These are phyloP conservation scores for Jamesozyma spencerorum DNA, from an alignment of 805 yeast genomes.

Conservation along the genomic window DNA sequence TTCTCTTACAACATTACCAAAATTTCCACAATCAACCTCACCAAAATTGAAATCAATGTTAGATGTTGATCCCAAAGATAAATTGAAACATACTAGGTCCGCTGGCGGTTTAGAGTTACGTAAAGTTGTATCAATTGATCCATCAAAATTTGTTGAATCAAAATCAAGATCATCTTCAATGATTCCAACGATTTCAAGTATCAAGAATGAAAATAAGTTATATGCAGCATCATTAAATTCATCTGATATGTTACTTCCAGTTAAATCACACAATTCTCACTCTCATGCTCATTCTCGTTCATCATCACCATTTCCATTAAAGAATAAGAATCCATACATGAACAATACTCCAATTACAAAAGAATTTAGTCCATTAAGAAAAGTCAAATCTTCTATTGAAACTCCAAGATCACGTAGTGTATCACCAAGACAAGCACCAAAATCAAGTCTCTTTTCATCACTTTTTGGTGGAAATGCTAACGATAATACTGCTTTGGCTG, in stretches of 20 bases:
- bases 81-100: neutral
- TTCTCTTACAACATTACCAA: neutral
- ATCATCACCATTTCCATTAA: too few relatives aligned
- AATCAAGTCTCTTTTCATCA: constrained; percentile 5
- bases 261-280: neutral
- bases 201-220: neutral
- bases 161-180: neutral
- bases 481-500: neutral
- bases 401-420: too few relatives aligned
- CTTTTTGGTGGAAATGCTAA: neutral
- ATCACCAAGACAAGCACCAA: neutral
- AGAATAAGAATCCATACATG: too few relatives aligned
- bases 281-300: too few relatives aligned
- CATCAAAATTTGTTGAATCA: neutral
- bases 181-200: too few relatives aligned
- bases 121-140: neutral
- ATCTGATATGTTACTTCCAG: neutral
- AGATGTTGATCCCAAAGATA: neutral
- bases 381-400: neutral
- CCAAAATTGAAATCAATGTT: neutral
- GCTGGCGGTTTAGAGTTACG: neutral
- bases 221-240: neutral
- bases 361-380: neutral
- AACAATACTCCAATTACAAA: too few relatives aligned
- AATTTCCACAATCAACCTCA: neutral